phyloP scores from a whole-genome alignment of 768 basidiomycete species.

The Podaxis pistillaris region DNA sequence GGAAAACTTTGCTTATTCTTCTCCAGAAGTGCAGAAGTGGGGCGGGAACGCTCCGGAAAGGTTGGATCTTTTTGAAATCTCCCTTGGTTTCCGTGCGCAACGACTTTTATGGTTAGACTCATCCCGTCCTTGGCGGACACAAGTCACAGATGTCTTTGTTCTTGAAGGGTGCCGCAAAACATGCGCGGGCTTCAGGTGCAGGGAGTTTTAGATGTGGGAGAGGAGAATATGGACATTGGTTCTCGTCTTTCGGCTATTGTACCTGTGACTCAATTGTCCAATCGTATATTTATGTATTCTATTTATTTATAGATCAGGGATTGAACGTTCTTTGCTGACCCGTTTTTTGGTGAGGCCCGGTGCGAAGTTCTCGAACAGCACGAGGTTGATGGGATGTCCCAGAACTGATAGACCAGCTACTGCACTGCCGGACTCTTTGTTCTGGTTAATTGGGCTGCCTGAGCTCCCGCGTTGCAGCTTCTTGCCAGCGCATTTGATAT shows the following conservation, averaged over 20 bases:
- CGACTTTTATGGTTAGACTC: neutral
- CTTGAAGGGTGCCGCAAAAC: neutral
- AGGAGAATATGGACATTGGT: neutral
- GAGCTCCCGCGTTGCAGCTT: no score
- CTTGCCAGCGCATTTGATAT: neutral
- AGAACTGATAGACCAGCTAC: neutral
- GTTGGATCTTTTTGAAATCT: neutral
- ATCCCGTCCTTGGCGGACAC: conserved; percentile 3
- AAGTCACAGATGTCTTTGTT: neutral
- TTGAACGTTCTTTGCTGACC: neutral
- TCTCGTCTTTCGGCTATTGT: neutral
- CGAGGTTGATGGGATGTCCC: neutral
- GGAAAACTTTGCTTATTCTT: neutral
- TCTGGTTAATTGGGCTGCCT: neutral
- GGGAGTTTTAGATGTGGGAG: conserved; percentile 9
- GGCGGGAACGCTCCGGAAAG: neutral
- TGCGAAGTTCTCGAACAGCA: neutral
- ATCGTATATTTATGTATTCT: conserved; percentile 2
- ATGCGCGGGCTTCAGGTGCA: conserved; percentile 1
- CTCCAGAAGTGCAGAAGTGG: neutral
- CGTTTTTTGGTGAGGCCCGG: neutral
- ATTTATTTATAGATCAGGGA: conserved; percentile 10
- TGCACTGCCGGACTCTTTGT: neutral
- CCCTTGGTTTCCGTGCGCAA: neutral
- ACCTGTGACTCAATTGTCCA: conserved; percentile 1